Evolutionary conservation across 768 basidiomycete species (phyloP).

Genomic region (Tremella yokohamensis): DNA sequence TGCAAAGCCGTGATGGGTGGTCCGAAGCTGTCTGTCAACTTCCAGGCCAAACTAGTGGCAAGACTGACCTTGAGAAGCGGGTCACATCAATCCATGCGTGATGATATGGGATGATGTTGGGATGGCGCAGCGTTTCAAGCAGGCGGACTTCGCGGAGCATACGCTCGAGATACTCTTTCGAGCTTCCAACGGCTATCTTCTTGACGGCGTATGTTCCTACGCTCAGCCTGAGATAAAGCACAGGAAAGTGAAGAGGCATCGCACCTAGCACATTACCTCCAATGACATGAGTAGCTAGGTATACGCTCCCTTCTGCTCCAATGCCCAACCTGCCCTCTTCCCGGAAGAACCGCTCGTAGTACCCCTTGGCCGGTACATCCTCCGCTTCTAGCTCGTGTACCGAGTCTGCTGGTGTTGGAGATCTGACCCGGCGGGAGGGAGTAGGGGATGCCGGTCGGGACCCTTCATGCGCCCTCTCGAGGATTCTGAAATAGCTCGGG

Average conservation of each 20-base stretch:
- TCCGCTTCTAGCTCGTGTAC: slow-evolving; percentile 10
- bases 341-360: slow-evolving; percentile 87
- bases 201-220: slow-evolving; percentile 73
- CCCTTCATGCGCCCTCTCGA: slow-evolving; percentile 45
- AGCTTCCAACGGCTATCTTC: slow-evolving; percentile 91
- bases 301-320: slow-evolving; percentile 92
- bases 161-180: slow-evolving; percentile 75
- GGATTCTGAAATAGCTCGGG: slow-evolving; percentile 34
- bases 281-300: slow-evolving; percentile 67
- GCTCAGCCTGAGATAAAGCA: not conserved
- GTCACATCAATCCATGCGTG: slow-evolving; percentile 87
- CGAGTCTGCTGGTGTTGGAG: slow-evolving; percentile 1
- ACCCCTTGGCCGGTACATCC: slow-evolving; percentile 66
- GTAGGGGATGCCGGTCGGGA: slow-evolving; percentile 30
- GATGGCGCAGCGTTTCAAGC: slow-evolving; percentile 79
- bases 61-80: slow-evolving; percentile 64
- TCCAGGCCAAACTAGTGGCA: not conserved
- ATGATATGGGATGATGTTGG: slow-evolving; percentile 92
- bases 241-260: too few species aligned
- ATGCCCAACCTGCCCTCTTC: slow-evolving; percentile 86
- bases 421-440: slow-evolving; percentile 16
- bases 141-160: slow-evolving; percentile 82
- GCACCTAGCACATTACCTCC: slow-evolving; percentile 79
- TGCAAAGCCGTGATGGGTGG: slow-evolving; percentile 82
- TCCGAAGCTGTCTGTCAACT: slow-evolving; percentile 60